Evolutionary conservation across 495 filamentous ascomycete genomes (phyloP).

Genomic region (Annulohypoxylon maeteangense): DNA sequence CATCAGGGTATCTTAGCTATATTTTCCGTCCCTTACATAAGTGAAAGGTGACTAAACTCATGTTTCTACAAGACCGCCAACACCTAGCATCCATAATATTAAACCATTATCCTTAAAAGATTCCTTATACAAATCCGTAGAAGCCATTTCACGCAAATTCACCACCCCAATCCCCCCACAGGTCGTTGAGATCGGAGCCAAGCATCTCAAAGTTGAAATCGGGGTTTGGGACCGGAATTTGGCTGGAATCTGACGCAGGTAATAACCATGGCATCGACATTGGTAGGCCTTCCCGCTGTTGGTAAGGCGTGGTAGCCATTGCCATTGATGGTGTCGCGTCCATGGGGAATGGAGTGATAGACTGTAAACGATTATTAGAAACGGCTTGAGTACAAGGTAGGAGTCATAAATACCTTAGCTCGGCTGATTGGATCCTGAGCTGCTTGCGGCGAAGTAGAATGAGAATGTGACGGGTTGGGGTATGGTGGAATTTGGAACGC

Average conservation of each 20-base stretch:
- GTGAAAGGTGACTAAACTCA: background rate
- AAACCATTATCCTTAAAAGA: background rate
- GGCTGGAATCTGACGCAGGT: constrained; percentile 35
- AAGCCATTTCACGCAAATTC: constrained; percentile 33
- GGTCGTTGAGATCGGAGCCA: constrained; percentile 46
- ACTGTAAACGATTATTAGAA: constrained; percentile 29
- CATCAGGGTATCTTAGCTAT: constrained; percentile 34
- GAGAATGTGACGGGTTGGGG: constrained; percentile 31
- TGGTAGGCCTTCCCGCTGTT: constrained; percentile 38
- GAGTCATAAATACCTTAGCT: constrained; percentile 27
- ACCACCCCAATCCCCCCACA: constrained; percentile 48
- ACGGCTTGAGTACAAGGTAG: background rate
- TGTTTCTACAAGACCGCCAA: constrained; percentile 1
- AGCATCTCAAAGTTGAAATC: constrained; percentile 49
- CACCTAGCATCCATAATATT: background rate
- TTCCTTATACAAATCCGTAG: background rate
- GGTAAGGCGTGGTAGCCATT: constrained; percentile 28
- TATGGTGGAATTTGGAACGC: constrained; percentile 55
- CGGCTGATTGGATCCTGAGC: constrained; percentile 34
- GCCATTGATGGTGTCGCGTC: constrained; percentile 28
- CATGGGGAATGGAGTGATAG: constrained; percentile 39
- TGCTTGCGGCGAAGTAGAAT: constrained; percentile 29
- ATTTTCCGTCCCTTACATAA: constrained; percentile 1
- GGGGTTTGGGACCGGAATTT: constrained; percentile 39
- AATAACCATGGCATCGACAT: constrained; percentile 45